Percentiles rank a stretch among this genome's conserved stretches.
Conservation (phyloP, 441 rosid genomes). For the Croton setiger region DNA sequence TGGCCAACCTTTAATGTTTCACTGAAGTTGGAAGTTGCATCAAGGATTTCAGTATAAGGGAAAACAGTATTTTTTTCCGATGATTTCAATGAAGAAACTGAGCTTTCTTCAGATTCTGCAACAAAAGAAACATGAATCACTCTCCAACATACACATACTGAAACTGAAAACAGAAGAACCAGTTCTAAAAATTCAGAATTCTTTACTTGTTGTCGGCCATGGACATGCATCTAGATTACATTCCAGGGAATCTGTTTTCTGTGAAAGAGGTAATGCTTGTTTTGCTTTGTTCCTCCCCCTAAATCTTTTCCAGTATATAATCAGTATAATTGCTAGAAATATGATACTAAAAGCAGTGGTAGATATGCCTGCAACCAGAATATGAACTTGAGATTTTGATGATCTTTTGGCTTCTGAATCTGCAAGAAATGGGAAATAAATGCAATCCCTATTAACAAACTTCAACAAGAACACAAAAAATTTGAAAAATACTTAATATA, state of each 20-base stretch:
- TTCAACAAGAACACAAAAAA: neutral
- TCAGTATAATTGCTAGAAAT: neutral
- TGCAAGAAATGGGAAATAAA: neutral
- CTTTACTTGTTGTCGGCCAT: neutral
- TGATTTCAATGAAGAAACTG: constrained; percentile 21
- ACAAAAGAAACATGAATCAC: constrained; percentile 7
- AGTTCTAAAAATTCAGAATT: neutral
- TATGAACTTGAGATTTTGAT: neutral
- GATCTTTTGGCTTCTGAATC: constrained; percentile 1
- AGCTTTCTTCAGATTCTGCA: constrained; percentile 24
- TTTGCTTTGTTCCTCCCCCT: neutral
- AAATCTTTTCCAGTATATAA: constrained; percentile 1
- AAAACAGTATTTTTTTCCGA: constrained; percentile 28
- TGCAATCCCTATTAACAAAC: neutral
- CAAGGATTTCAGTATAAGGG: constrained; percentile 27
- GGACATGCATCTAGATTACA: constrained; percentile 2
- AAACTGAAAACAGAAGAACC: neutral
- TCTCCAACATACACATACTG: neutral
- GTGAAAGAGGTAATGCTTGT: neutral
- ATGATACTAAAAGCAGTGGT: neutral
- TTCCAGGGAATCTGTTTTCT: constrained; percentile 1
- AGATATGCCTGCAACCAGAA: constrained; percentile 11
- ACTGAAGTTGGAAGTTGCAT: constrained; percentile 34
- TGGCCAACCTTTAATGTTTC: constrained; percentile 28
- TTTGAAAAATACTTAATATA: neutral